Evolutionary conservation across 306 rosid species (phyloP).

Genomic region (Sindora glabra): DNA sequence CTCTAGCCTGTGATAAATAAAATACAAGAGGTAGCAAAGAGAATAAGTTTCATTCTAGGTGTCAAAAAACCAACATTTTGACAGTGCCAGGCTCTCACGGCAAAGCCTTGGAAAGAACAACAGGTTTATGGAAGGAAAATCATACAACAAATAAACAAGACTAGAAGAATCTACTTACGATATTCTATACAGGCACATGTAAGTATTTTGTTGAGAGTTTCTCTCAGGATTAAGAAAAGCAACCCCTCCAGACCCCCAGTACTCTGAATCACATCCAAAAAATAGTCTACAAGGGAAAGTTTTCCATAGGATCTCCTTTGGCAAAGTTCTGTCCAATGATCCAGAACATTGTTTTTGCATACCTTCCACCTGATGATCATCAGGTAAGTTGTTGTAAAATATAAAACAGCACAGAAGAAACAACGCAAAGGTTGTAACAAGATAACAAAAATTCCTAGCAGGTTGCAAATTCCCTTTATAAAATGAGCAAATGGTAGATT

Average conservation of each 20-base stretch:
- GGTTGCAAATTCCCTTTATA: not conserved
- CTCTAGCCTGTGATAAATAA: slow-evolving; percentile 59
- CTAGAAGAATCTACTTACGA: slow-evolving; percentile 46
- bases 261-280: slow-evolving; percentile 48
- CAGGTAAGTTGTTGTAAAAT: not conserved
- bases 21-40: not conserved
- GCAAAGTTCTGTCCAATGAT: slow-evolving; percentile 47
- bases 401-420: slow-evolving; percentile 6
- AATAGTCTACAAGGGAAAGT: slow-evolving; percentile 58
- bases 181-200: slow-evolving; percentile 71
- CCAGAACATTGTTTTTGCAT: slow-evolving; percentile 52
- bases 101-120: slow-evolving; percentile 1
- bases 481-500: not conserved
- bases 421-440: not conserved
- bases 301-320: slow-evolving; percentile 60
- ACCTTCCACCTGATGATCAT: slow-evolving; percentile 62
- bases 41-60: not conserved
- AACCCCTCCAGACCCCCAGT: slow-evolving; percentile 88
- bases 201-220: slow-evolving; percentile 36
- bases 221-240: slow-evolving; percentile 59
- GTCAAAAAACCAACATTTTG: not conserved
- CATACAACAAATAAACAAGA: not conserved
- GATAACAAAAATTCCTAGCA: not conserved
- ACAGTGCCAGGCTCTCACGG: not conserved
- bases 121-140: not conserved